A percentile compares a stretch with the other conserved stretches of the same genome.
Conservation (phyloP, 768 basidiomycete species). For the Podaxis sp. region DNA sequence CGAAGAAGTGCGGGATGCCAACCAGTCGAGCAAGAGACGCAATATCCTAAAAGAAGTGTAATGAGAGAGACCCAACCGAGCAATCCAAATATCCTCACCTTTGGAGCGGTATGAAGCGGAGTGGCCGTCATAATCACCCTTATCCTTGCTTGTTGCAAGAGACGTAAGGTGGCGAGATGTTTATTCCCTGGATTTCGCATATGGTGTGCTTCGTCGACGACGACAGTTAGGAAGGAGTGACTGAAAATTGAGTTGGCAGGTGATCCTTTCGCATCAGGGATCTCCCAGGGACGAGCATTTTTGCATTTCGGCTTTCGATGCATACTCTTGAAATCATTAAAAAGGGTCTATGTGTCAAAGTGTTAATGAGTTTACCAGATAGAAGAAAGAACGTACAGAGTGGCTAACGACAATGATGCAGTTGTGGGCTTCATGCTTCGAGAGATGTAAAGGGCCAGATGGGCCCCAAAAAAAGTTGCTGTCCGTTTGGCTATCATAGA, state of each 20-base stretch:
- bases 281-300: background rate
- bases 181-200: background rate
- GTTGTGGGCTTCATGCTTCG: background rate
- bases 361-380: background rate
- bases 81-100: background rate
- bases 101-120: background rate
- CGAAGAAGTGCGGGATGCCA: background rate
- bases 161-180: background rate
- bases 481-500: background rate
- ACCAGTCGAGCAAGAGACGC: background rate
- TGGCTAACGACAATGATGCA: background rate
- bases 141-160: background rate
- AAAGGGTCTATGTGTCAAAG: background rate
- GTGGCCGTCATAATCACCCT: background rate
- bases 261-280: background rate
- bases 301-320: background rate
- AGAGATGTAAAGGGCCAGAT: background rate
- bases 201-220: background rate
- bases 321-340: background rate
- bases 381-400: background rate
- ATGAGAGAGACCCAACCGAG: background rate
- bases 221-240: background rate
- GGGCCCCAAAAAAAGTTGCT: background rate
- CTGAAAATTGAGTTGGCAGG: background rate
- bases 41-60: background rate